These are phyloP conservation scores for Xylaria curta DNA, from an alignment of 495 filamentous ascomycete species.

Conservation along the genomic window DNA sequence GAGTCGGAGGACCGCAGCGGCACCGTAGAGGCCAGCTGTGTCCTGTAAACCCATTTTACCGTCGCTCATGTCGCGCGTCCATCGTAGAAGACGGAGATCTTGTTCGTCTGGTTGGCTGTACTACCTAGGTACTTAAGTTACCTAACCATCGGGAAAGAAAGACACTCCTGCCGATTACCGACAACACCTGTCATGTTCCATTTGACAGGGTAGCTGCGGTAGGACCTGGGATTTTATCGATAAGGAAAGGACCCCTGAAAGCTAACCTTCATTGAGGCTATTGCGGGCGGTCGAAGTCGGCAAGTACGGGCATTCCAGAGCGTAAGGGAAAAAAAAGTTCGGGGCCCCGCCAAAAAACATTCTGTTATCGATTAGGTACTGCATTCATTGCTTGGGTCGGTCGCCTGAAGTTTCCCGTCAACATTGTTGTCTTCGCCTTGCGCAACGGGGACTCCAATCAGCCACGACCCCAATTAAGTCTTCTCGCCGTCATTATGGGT, in stretches of 20 bases:
- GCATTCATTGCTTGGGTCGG: conserved; percentile 5
- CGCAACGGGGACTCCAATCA: not conserved
- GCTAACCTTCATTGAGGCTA: not conserved
- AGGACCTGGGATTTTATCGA: not conserved
- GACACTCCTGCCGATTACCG: not conserved
- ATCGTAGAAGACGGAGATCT: conserved; percentile 57
- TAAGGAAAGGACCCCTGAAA: not conserved
- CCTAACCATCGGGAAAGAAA: too few relatives aligned
- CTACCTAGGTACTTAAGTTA: too few relatives aligned
- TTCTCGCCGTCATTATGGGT: conserved; percentile 60
- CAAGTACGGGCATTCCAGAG: conserved; percentile 26
- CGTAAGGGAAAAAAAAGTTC: conserved; percentile 47
- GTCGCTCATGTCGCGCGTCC: conserved; percentile 61
- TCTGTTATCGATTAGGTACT: conserved; percentile 31
- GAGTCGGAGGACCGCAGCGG: conserved; percentile 79
- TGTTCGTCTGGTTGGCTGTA: not conserved
- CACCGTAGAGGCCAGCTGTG: conserved; percentile 75
- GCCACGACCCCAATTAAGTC: conserved; percentile 19
- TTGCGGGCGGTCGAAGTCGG: conserved; percentile 6
- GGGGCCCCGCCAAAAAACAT: conserved; percentile 33
- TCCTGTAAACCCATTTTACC: conserved; percentile 59
- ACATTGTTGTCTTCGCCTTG: not conserved
- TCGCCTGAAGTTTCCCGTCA: conserved; percentile 21
- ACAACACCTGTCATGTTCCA: conserved; percentile 19
- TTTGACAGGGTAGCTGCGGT: not conserved